These are phyloP conservation scores for Lepidium campestre DNA, from an alignment of 441 rosid species.

Conservation along the genomic window DNA sequence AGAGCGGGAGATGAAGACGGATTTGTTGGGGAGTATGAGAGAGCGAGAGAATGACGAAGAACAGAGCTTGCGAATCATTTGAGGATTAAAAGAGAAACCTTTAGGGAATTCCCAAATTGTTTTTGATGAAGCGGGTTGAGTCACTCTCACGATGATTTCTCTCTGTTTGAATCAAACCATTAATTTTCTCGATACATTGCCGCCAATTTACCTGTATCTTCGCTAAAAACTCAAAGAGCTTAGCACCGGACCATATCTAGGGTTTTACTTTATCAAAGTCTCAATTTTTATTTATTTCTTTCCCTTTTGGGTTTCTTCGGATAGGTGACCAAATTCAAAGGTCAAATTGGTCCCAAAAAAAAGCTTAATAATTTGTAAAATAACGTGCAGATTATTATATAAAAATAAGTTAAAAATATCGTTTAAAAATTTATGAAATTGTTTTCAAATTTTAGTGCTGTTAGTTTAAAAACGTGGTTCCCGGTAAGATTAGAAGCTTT, in stretches of 20 bases:
- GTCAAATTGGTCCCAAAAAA: too few species aligned
- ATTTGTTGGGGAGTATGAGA: slow-evolving; percentile 16
- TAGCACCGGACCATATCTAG: not conserved
- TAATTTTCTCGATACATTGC: slow-evolving; percentile 1
- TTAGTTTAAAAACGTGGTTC: too few species aligned
- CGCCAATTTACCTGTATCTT: not conserved
- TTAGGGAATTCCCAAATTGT: not conserved
- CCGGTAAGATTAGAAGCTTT: too few species aligned
- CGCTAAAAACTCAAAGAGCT: not conserved
- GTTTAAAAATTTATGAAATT: too few species aligned
- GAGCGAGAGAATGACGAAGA: slow-evolving; percentile 38
- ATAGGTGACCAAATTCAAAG: too few species aligned
- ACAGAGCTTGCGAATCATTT: slow-evolving; percentile 54
- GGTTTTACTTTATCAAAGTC: not conserved
- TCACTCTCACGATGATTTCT: not conserved
- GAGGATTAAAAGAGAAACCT: not conserved
- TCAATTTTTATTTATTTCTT: not conserved
- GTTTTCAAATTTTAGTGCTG: too few species aligned
- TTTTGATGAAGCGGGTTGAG: not conserved
- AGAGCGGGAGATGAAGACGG: slow-evolving; percentile 19
- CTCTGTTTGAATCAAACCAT: not conserved
- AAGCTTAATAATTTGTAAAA: too few species aligned
- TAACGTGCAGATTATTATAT: too few species aligned
- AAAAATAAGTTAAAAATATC: too few species aligned
- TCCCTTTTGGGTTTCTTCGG: too few species aligned